phyloP scores from a whole-genome alignment of 305 asterid species.

The Fraxinus dipetala region DNA sequence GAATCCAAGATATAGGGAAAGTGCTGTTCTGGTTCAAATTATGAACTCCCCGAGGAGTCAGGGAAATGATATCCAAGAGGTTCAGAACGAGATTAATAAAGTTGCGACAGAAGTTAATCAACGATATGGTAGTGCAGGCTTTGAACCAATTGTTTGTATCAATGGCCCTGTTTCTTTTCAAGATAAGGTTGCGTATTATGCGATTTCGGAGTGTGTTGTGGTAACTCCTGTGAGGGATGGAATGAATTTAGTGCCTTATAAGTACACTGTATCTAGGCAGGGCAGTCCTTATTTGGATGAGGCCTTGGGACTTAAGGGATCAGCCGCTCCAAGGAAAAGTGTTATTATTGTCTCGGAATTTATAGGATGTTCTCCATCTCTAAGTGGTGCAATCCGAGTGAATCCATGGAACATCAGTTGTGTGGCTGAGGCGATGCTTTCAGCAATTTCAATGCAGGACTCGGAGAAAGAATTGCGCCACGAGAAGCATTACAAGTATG shows the following conservation, averaged over 20 bases:
- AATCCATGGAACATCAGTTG: conserved; percentile 50
- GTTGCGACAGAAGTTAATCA: conserved; percentile 34
- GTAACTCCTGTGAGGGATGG: conserved; percentile 62
- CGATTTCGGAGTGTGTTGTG: conserved; percentile 42
- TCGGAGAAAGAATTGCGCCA: conserved; percentile 46
- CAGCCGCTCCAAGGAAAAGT: conserved; percentile 31
- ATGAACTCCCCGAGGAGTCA: conserved; percentile 62
- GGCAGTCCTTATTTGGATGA: conserved; percentile 33
- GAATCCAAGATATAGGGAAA: conserved; percentile 44
- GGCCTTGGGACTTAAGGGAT: conserved; percentile 30
- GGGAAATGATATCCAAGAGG: conserved; percentile 63
- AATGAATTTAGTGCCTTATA: conserved; percentile 62
- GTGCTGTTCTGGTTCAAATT: conserved; percentile 60
- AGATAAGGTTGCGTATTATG: conserved; percentile 46
- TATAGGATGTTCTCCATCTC: conserved; percentile 73
- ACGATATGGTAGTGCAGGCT: conserved; percentile 31
- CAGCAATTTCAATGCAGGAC: conserved; percentile 34
- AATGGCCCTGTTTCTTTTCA: conserved; percentile 37
- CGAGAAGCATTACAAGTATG: conserved; percentile 49
- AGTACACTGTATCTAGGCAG: conserved; percentile 52
- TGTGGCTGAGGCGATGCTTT: conserved; percentile 40
- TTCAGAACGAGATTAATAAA: conserved; percentile 46
- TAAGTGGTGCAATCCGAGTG: conserved; percentile 64
- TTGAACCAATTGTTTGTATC: conserved; percentile 46
- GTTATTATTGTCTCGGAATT: conserved; percentile 63